Percentiles rank a stretch among this genome's conserved stretches.
Conservation (phyloP, 2,329 filamentous ascomycete genomes). For the Raffaelea arxii region DNA sequence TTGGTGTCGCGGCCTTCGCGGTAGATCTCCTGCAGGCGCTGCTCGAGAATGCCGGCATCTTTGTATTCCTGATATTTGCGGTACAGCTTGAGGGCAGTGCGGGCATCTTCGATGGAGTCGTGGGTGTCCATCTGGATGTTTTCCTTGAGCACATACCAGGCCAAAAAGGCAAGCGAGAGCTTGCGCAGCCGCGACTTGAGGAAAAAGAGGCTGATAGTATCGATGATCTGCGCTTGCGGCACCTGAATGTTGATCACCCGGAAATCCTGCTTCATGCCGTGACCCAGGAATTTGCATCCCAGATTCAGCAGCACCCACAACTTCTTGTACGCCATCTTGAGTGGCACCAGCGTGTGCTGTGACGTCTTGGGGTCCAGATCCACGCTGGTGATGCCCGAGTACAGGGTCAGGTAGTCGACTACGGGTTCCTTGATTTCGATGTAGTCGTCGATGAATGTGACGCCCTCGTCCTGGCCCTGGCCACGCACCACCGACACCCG, state of each 20-base stretch:
- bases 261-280: slow-evolving; percentile 91
- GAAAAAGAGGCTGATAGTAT: slow-evolving; percentile 88
- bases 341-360: slow-evolving; percentile 70
- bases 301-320: slow-evolving; percentile 94
- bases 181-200: slow-evolving; percentile 73
- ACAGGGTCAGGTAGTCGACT: slow-evolving; percentile 90
- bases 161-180: slow-evolving; percentile 81
- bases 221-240: slow-evolving; percentile 79
- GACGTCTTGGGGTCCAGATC: slow-evolving; percentile 76
- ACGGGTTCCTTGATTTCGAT: slow-evolving; percentile 85
- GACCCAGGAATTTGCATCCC: slow-evolving; percentile 86
- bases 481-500: slow-evolving; percentile 85
- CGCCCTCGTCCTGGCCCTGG: slow-evolving; percentile 63
- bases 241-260: slow-evolving; percentile 97
- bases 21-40: slow-evolving; percentile 84
- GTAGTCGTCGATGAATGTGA: slow-evolving; percentile 95
- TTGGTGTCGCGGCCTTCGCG: slow-evolving; percentile 33
- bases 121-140: slow-evolving; percentile 90
- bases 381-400: slow-evolving; percentile 78
- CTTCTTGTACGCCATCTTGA: slow-evolving; percentile 95
- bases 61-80: slow-evolving; percentile 83
- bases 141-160: slow-evolving; percentile 84
- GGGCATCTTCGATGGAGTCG: slow-evolving; percentile 91
- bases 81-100: slow-evolving; percentile 80
- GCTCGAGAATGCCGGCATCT: slow-evolving; percentile 73